Base-by-base conservation (phyloP, 805 yeast species). In the Cyberlindnera suaveolens region DNA sequence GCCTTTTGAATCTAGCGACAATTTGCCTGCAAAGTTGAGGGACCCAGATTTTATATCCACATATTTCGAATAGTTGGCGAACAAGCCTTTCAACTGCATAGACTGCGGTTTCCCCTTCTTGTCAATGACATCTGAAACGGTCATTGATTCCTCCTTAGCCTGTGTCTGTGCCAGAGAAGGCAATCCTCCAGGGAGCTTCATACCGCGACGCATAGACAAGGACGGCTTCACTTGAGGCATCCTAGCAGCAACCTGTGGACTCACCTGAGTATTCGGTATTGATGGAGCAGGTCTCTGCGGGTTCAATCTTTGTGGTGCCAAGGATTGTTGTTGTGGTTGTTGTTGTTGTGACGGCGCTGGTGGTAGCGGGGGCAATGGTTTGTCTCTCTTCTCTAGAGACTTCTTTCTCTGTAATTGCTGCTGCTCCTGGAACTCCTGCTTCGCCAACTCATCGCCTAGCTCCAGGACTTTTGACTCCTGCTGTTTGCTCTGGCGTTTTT, bases 21-120 rank as follows among this genome's bases (percentile, higher is more conserved):
- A 87, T 61, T 93, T 93, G 14, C 96, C 98, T 1, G 90, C 83
- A 63, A 93, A 93, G 56, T 87, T 90, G 45, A 93, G 74, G 3
- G 90, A 80, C 3, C 99, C 99, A 0, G 95, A 84, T 58, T 88
- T 86, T 53, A 91, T 82, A 63, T 93, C 98, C 39, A 93, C 77
- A 59, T 87, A 91, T 57, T 87, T 84, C 19, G 95, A 78, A 61
- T 85, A 93, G 58, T 82, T 80, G 10, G 90, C 84, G 67, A 93
- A 90, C 40, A 84, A 63, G 13, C 89, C 89, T 39, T 70, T 71
- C 11, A 77, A 61, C 48, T 47, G 63, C 41, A 46, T 38, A 19
- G 53, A 46, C 37, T 54, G 47, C 44, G 45, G 56, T 39, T 42
- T 55, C 26, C 52, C 60, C 48, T 34, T 53, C 40, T 44, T 50